These are phyloP conservation scores for Aegilops umbellulata DNA, from an alignment of 176 grass and related monocot genomes.

Conservation along the genomic window DNA sequence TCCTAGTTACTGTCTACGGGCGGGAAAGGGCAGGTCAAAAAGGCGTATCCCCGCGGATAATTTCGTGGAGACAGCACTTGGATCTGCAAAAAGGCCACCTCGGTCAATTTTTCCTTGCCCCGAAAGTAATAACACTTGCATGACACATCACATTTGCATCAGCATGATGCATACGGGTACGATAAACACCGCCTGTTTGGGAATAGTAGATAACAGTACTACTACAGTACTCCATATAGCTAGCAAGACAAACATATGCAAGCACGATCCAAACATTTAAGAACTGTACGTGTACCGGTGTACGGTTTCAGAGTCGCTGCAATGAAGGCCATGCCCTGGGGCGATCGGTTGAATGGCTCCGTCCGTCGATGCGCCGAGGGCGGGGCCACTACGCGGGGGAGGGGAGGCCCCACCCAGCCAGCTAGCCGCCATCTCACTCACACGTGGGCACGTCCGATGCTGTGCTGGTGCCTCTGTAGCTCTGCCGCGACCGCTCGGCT, in stretches of 20 bases:
- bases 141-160: slow-evolving; percentile 30
- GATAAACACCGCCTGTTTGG: neutral
- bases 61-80: slow-evolving; percentile 39
- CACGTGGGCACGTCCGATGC: slow-evolving; percentile 23
- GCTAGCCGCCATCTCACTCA: neutral
- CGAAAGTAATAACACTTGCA: neutral
- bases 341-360: neutral
- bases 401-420: neutral
- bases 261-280: too few relatives aligned
- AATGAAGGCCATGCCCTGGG: neutral
- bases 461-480: neutral
- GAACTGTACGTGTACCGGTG: neutral
- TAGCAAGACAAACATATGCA: neutral
- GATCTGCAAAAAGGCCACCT: neutral
- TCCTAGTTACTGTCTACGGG: neutral
- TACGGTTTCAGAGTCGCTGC: neutral
- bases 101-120: neutral
- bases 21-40: slow-evolving; percentile 20
- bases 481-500: neutral
- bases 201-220: too few relatives aligned
- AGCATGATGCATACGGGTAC: slow-evolving; percentile 30
- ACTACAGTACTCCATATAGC: neutral
- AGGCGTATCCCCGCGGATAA: neutral
- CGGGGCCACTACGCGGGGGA: neutral
- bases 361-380: neutral